phyloP scores from a whole-genome alignment of 1,284 basidiomycete species.

The Microbotryum silenes-acaulis region DNA sequence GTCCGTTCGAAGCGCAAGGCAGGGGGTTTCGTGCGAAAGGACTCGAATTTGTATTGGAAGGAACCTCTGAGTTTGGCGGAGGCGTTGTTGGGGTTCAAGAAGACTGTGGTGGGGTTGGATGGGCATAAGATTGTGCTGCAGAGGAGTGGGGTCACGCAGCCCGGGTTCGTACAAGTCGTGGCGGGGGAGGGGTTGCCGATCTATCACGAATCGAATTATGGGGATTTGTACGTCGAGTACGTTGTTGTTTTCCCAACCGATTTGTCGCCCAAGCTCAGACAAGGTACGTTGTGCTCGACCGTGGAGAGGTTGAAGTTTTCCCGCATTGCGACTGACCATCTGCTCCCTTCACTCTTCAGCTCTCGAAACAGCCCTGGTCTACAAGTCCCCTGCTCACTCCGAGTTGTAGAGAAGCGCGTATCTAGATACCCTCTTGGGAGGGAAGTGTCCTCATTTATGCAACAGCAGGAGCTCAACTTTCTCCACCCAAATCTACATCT shows the following conservation, averaged over 20 bases:
- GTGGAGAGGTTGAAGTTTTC: too few species aligned
- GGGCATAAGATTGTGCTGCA: slow-evolving; percentile 67
- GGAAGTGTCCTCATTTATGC: too few species aligned
- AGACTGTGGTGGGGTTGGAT: slow-evolving; percentile 81
- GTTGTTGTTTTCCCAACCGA: slow-evolving; percentile 73
- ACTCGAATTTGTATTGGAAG: slow-evolving; percentile 77
- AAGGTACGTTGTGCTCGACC: background rate
- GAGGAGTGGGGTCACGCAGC: slow-evolving; percentile 76
- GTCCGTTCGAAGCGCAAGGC: slow-evolving; percentile 63
- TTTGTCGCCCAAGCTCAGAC: slow-evolving; percentile 44
- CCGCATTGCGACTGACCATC: too few species aligned
- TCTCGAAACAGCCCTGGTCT: too few species aligned
- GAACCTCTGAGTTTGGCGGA: slow-evolving; percentile 83
- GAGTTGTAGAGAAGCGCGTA: too few species aligned
- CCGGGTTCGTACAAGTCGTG: slow-evolving; percentile 76
- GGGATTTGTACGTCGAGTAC: slow-evolving; percentile 85
- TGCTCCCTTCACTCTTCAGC: too few species aligned
- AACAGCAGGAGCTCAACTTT: too few species aligned
- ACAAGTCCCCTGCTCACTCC: too few species aligned
- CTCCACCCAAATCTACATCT: too few species aligned
- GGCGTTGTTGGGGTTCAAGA: slow-evolving; percentile 73
- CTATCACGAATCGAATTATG: slow-evolving; percentile 46
- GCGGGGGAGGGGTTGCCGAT: slow-evolving; percentile 61
- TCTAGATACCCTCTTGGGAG: too few species aligned
- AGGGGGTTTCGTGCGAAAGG: slow-evolving; percentile 78